A percentile compares a stretch with the other conserved stretches of the same genome.
These are phyloP conservation scores for Talaromyces proteolyticus DNA, from an alignment of 495 filamentous ascomycete genomes.

Conservation along the genomic window DNA sequence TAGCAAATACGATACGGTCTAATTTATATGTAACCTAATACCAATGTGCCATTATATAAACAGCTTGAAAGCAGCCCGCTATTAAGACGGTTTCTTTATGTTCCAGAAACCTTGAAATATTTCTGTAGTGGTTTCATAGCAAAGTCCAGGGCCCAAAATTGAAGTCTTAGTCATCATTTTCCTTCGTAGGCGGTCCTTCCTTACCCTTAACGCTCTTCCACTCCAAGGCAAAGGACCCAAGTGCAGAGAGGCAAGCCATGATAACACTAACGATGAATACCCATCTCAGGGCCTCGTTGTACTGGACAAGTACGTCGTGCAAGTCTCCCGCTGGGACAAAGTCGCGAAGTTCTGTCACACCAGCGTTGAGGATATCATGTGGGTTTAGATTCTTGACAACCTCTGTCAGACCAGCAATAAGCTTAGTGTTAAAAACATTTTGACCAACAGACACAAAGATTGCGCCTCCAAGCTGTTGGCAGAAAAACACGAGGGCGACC, in stretches of 20 bases:
- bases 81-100: too few relatives aligned
- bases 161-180: background rate
- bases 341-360: conserved; percentile 18
- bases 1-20: too few relatives aligned
- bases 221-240: conserved; percentile 26
- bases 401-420: background rate
- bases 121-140: too few relatives aligned
- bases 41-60: too few relatives aligned
- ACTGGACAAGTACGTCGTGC: conserved; percentile 15
- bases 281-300: conserved; percentile 20
- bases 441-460: conserved; percentile 43
- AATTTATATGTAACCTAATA: too few relatives aligned
- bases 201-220: conserved; percentile 32
- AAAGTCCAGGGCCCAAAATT: too few relatives aligned
- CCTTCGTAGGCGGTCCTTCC: background rate
- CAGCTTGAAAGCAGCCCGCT: too few relatives aligned
- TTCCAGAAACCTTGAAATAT: too few relatives aligned
- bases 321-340: conserved; percentile 15
- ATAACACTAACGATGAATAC: conserved; percentile 20
- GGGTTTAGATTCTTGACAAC: conserved; percentile 9
- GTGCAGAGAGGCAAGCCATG: conserved; percentile 21
- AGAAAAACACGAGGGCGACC: conserved; percentile 58
- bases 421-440: background rate
- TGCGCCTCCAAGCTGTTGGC: conserved; percentile 59
- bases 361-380: conserved; percentile 12